A percentile compares a stretch with the other conserved stretches of the same genome.
These are phyloP conservation scores for Agaricus sinodeliciosus DNA, from an alignment of 768 basidiomycete species.

Conservation along the genomic window DNA sequence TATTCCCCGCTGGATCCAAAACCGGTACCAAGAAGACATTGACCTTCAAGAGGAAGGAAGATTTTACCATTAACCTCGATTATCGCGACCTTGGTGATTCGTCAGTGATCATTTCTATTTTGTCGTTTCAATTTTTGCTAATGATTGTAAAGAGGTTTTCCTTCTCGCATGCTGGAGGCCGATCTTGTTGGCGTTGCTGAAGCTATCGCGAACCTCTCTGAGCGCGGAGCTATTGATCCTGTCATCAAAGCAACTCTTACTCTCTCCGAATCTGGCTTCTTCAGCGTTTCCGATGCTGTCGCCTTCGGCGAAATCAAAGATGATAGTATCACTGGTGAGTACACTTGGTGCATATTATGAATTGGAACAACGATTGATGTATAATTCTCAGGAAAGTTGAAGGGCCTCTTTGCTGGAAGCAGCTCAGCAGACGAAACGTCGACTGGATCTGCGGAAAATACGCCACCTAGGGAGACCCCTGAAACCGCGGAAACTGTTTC, in stretches of 20 bases:
- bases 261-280: constrained; percentile 83
- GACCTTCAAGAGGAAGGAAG: constrained; percentile 78
- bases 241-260: constrained; percentile 81
- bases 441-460: constrained; percentile 34
- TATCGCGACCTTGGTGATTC: constrained; percentile 63
- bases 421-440: constrained; percentile 33
- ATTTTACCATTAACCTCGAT: constrained; percentile 72
- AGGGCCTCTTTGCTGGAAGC: constrained; percentile 73
- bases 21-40: constrained; percentile 79
- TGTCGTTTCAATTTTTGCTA: neutral
- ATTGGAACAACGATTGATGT: neutral
- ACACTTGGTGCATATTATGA: constrained; percentile 2
- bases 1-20: constrained; percentile 78
- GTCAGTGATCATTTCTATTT: constrained; percentile 33
- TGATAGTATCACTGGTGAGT: constrained; percentile 65
- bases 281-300: constrained; percentile 73
- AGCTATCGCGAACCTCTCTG: constrained; percentile 79
- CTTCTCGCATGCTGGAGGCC: constrained; percentile 67
- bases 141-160: constrained; percentile 48
- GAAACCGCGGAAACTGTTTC: constrained; percentile 20
- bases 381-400: constrained; percentile 57
- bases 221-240: constrained; percentile 72
- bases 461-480: constrained; percentile 33
- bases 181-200: constrained; percentile 67
- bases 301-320: constrained; percentile 79